A percentile compares a stretch with the other conserved stretches of the same genome.
Evolutionary conservation across 805 yeast species (phyloP).

Genomic region (Maudiozyma turicensis): DNA sequence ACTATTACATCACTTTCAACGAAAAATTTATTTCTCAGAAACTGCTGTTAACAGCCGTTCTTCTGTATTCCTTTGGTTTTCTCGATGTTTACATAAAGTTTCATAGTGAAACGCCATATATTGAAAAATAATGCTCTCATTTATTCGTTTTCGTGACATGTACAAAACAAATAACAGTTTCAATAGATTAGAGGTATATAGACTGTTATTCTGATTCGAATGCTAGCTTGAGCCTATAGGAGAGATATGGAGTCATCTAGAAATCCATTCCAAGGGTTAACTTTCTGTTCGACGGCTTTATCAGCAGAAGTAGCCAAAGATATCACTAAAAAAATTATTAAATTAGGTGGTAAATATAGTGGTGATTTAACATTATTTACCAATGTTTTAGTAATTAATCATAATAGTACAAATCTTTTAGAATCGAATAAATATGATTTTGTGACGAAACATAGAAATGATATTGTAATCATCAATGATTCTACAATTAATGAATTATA

Average conservation of each 20-base stretch:
- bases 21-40: background rate
- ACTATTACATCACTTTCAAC: background rate
- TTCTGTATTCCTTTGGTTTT: no score
- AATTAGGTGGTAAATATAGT: constrained; percentile 51
- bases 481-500: constrained; percentile 17
- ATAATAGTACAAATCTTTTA: constrained; percentile 34
- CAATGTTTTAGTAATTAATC: constrained; percentile 40
- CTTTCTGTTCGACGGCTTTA: constrained; percentile 53
- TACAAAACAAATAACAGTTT: no score
- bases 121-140: no score
- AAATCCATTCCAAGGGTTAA: constrained; percentile 35
- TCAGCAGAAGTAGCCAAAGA: constrained; percentile 31
- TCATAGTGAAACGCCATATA: no score
- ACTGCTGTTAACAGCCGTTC: no score
- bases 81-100: no score
- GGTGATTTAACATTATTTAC: constrained; percentile 54
- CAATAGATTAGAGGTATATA: no score
- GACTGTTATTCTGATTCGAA: no score
- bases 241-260: background rate
- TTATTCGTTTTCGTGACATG: no score
- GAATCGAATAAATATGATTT: constrained; percentile 23
- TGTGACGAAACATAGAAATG: constrained; percentile 21
- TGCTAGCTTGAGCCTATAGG: no score
- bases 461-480: constrained; percentile 18
- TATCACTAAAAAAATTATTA: constrained; percentile 36